Base-by-base conservation (phyloP, 257 asterid species). In the Solanum medicagineum region DNA sequence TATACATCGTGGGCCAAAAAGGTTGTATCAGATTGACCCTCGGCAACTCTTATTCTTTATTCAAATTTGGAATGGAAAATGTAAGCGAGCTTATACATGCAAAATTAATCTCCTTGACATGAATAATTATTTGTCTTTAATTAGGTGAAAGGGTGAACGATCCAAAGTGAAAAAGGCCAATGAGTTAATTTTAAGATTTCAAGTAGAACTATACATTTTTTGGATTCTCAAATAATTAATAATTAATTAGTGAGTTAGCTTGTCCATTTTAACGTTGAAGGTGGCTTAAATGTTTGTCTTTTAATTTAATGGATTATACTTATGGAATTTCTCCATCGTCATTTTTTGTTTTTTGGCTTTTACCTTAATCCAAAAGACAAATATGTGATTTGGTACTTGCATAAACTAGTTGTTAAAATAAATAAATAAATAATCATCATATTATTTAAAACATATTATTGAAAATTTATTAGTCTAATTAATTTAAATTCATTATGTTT, bases 11-110 rank as follows among this genome's bases (percentile, higher is more conserved):
- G 13, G 1, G 1, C 20, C 8, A 19, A 0, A 57, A 1, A 57
- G 9, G 8, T 0, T 19, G 0, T 62, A 22, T 22, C 11, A 0
- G 16, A 62, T 22, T 62, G 16, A 10, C 3, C 8, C 5, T 60
- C 8, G 0, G 1, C 0, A n/a, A 22, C 0, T 10, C 7, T 22
- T 1, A 0, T 22, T 1, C 14, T 60, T 60, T 60, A 60, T 12
- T 4, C 0, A 0, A n/a, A n/a, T 10, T n/a, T n/a, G 4, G 22
- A 8, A 60, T 0, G 16, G 8, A 22, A n/a, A 22, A 60, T 60
- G 0, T 60, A 7, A n/a, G 1, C 36, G 8, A 22, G 7, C 16
- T 60, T 11, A n/a, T 1, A 4, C 7, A 60, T 0, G 11, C 16
- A 10, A n/a, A 69, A 69, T 40, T 40, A 40, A 69, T 24, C 53